Percentiles rank a stretch among this genome's conserved stretches.
phyloP scores from a whole-genome alignment of 805 yeast genomes.

The Citeromyces nyonsensis region DNA sequence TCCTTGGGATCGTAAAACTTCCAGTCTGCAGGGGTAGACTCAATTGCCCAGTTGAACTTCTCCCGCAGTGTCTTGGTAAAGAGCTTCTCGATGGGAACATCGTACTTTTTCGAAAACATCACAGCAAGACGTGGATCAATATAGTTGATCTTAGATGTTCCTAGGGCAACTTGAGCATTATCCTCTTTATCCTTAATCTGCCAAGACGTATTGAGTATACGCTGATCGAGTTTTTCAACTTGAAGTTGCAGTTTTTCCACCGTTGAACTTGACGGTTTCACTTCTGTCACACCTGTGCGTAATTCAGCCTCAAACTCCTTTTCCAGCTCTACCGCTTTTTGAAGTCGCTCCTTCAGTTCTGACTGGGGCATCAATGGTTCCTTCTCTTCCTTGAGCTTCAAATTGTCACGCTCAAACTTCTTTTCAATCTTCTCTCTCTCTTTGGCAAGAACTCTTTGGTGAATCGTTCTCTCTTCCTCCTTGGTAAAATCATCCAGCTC shows the following conservation, averaged over 20 bases:
- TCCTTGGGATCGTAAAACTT: slow-evolving; percentile 28
- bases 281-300: slow-evolving; percentile 38
- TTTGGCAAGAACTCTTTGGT: slow-evolving; percentile 41
- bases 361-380: slow-evolving; percentile 35
- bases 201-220: slow-evolving; percentile 52
- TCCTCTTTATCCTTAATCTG: slow-evolving; percentile 88
- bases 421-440: slow-evolving; percentile 50
- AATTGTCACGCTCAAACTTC: slow-evolving; percentile 66
- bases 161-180: slow-evolving; percentile 82
- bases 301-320: slow-evolving; percentile 40
- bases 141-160: slow-evolving; percentile 88
- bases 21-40: slow-evolving; percentile 82
- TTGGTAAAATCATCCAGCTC: slow-evolving; percentile 53
- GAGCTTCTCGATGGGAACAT: slow-evolving; percentile 84
- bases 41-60: slow-evolving; percentile 92
- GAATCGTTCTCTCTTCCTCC: slow-evolving; percentile 47
- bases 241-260: slow-evolving; percentile 63
- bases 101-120: slow-evolving; percentile 70
- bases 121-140: slow-evolving; percentile 90
- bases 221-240: slow-evolving; percentile 53
- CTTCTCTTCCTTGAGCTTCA: slow-evolving; percentile 44
- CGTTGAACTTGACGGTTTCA: slow-evolving; percentile 28
- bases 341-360: slow-evolving; percentile 43
- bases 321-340: slow-evolving; percentile 33
- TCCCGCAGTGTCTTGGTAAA: slow-evolving; percentile 86